These are phyloP conservation scores for Lavandula angustifolia DNA, from an alignment of 257 asterid species.

Conservation along the genomic window DNA sequence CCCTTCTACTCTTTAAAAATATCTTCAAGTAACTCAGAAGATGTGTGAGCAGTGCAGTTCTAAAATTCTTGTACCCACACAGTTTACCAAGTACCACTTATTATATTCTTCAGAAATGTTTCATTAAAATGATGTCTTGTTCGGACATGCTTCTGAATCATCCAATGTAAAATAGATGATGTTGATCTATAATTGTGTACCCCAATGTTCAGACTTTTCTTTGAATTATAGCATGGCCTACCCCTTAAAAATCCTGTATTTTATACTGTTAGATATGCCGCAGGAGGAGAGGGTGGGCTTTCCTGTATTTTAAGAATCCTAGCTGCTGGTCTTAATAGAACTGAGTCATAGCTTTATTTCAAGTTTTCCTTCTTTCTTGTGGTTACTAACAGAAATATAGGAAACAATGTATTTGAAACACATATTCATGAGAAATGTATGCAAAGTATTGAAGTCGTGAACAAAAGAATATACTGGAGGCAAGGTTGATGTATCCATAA, in stretches of 20 bases:
- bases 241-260: conserved; percentile 7
- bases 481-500: too few species aligned
- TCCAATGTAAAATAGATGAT: neutral
- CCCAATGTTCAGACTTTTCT: conserved; percentile 11
- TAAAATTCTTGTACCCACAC: conserved; percentile 1
- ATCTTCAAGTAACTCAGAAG: neutral
- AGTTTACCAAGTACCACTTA: neutral
- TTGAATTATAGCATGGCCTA: neutral
- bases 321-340: neutral
- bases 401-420: neutral
- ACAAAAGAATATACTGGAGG: neutral
- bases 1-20: neutral
- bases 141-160: neutral
- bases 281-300: conserved; percentile 13
- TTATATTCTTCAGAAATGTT: neutral
- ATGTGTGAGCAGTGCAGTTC: conserved; percentile 10
- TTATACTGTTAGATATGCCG: conserved; percentile 16
- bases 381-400: neutral
- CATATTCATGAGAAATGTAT: conserved; percentile 21
- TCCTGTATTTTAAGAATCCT: conserved; percentile 1
- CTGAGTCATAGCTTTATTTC: neutral
- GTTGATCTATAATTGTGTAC: conserved; percentile 6
- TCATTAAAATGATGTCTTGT: neutral
- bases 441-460: conserved; percentile 1
- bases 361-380: conserved; percentile 3